These are phyloP conservation scores for Tuctoria greenei DNA, from an alignment of 176 grass and related monocot genomes.

Conservation along the genomic window DNA sequence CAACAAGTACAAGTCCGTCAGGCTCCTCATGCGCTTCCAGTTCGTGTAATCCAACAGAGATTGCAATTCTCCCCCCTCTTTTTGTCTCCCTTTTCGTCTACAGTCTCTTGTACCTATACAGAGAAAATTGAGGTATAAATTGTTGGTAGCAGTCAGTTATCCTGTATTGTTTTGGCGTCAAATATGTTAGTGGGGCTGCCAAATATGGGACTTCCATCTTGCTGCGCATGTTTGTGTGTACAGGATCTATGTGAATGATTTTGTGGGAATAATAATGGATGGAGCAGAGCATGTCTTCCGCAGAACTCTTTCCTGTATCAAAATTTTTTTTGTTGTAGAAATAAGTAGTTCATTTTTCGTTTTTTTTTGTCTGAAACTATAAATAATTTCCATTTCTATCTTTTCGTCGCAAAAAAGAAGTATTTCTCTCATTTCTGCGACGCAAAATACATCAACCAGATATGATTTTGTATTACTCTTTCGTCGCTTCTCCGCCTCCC, in stretches of 20 bases:
- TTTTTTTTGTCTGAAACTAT: too few species aligned
- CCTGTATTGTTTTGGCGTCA: too few species aligned
- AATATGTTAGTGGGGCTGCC: too few species aligned
- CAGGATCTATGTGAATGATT: neutral
- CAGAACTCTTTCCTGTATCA: too few species aligned
- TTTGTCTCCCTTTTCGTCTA: neutral
- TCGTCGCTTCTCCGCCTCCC: constrained; percentile 33
- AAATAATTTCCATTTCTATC: too few species aligned
- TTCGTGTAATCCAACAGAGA: constrained; percentile 19
- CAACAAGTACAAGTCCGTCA: constrained; percentile 34
- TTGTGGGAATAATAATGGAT: neutral
- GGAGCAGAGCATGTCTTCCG: neutral
- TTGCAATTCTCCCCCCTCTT: neutral
- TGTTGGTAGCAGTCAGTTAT: neutral
- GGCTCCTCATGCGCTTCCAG: constrained; percentile 73
- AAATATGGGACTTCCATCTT: too few species aligned
- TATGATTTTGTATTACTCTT: too few species aligned
- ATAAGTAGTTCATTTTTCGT: too few species aligned
- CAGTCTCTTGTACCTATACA: neutral
- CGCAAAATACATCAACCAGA: too few species aligned
- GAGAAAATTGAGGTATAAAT: neutral
- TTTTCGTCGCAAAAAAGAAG: neutral
- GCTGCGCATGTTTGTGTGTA: neutral
- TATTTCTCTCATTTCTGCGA: too few species aligned
- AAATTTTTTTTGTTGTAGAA: too few species aligned